Percentiles rank a stretch among this genome's conserved stretches.
phyloP scores from a whole-genome alignment of 2,329 filamentous ascomycete species.

The Sarocladium strictum region DNA sequence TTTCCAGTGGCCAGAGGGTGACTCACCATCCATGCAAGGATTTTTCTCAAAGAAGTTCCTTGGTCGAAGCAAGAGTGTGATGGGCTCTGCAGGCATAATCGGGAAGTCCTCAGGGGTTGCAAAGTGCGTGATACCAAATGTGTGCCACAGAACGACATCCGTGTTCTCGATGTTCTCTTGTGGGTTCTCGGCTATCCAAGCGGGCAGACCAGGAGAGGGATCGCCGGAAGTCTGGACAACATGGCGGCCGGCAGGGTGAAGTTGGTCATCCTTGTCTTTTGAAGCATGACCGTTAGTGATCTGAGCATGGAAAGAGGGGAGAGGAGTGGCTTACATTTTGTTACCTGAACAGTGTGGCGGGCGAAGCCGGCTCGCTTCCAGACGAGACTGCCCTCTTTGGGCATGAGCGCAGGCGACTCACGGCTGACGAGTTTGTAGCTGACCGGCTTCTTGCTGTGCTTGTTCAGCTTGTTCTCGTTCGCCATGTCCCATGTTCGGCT shows the following conservation, averaged over 20 bases:
- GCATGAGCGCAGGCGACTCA: constrained; percentile 71
- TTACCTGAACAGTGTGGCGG: constrained; percentile 79
- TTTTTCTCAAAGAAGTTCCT: constrained; percentile 47
- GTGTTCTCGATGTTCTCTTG: constrained; percentile 46
- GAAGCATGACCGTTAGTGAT: no score
- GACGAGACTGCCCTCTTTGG: constrained; percentile 73
- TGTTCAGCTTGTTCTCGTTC: constrained; percentile 76
- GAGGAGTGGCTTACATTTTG: constrained; percentile 59
- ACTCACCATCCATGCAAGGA: constrained; percentile 20
- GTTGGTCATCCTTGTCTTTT: constrained; percentile 53
- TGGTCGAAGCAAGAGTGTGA: constrained; percentile 41
- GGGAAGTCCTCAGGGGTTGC: constrained; percentile 51
- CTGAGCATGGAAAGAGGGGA: no score
- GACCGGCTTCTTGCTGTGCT: constrained; percentile 76
- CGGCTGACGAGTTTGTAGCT: constrained; percentile 86
- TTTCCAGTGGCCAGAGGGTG: background rate
- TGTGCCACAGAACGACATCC: constrained; percentile 50
- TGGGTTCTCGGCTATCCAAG: constrained; percentile 40
- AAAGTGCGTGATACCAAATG: constrained; percentile 50
- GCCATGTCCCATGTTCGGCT: constrained; percentile 85
- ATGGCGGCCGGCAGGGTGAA: constrained; percentile 54
- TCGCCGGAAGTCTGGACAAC: constrained; percentile 51
- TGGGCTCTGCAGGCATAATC: constrained; percentile 52
- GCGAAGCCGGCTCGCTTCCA: constrained; percentile 89
- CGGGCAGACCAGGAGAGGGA: constrained; percentile 40